Evolutionary conservation across 2,329 filamentous ascomycete genomes (phyloP), one percentile per base, ranked within the genome.

Genomic region (Colletotrichum sublineola): DNA sequence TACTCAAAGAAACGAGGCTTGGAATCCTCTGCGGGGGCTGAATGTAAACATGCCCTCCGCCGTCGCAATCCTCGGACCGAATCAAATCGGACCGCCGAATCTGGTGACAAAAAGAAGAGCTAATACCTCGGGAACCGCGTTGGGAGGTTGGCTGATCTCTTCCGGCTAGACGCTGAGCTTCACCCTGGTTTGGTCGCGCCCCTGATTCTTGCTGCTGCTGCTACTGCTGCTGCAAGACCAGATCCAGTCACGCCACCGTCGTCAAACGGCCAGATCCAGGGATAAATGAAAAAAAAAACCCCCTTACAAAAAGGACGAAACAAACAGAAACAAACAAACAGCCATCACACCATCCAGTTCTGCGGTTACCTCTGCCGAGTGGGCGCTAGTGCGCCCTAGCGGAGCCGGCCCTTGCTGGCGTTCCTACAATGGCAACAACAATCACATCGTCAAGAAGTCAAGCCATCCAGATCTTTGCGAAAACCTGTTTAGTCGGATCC

Each of bases 391-490:
- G 48, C 48, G 53, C 61, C 46, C 33, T 33, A 20, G 61, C 15
- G 48, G 61, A 53, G 48, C 48, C 46, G n/a, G 40, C 24, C 11
- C n/a, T 33, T 53, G 40, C 36, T 42, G 48, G 40, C 61, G n/a
- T 42, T 63, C 46, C 31, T 11, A 53, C 33, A 40, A 48, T 11
- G 24, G 8, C 44, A 46, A n/a, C 33, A 36, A 48, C 42, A 42
- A 33, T 12, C n/a, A 31, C 36, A 7, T 7, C 5, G 46, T 53
- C 24, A 40, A 46, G 38, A 31, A 18, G 36, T 42, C 48, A 42
- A 53, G 36, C 61, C 60, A 63, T 42, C 61, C 61, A 63, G 33
- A 65, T 52, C 46, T 31, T 36, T 33, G 61, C 61, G 33, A 24
- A 48, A 29, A 18, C 42, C 24, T 33, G 42, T 52, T 53, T n/a